Base-by-base conservation (phyloP, 768 basidiomycete species). In the Dacryopinax primogenitus region DNA sequence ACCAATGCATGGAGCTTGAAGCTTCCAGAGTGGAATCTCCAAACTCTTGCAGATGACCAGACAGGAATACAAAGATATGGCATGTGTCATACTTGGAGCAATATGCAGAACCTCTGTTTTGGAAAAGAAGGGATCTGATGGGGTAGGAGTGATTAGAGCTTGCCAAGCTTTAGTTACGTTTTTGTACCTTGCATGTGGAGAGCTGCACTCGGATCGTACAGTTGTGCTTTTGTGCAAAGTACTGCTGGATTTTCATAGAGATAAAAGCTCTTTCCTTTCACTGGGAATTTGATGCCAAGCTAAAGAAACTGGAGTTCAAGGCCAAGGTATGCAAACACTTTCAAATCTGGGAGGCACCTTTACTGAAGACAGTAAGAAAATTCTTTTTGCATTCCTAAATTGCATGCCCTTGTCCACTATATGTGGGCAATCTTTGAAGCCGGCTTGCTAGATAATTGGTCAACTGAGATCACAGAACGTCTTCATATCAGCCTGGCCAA, bases 321-420 rank as follows among this genome's bases (percentile, higher is more conserved):
- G 45, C 26, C 26, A 32, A 13, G 18, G 23, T 58, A 58, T 6
- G 30, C 32, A 32, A 30, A 11, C 7, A 13, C n/a, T 26, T 7
- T 9, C 45, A 15, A 23, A 7, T 47, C 45, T 47, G 13, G 45
- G 13, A 30, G 15, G 15, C 21, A 30, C 11, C 3, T 21, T 32
- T 11, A 58, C 23, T 9, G 26, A 9, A n/a, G n/a, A n/a, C 13
- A 15, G 9, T 2, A 35, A 30, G 65, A 41, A 62, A 72, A 12
- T 3, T 66, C 73, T 47, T 79, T 78, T 69, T 78, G 80, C 51
- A 70, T 81, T n/a, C 78, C 78, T 0, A 81, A 81, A 66, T 66
- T 81, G 0, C 79, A 80, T 64, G 73, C 68, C 16, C 66, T 74
- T 0, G 39, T 32, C 0, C 80, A 81, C 65, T 80, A 78, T 66